Percentiles rank a stretch among this genome's conserved stretches.
Evolutionary conservation across 495 filamentous ascomycete genomes (phyloP).

Genomic region (Xylaria palmicola): DNA sequence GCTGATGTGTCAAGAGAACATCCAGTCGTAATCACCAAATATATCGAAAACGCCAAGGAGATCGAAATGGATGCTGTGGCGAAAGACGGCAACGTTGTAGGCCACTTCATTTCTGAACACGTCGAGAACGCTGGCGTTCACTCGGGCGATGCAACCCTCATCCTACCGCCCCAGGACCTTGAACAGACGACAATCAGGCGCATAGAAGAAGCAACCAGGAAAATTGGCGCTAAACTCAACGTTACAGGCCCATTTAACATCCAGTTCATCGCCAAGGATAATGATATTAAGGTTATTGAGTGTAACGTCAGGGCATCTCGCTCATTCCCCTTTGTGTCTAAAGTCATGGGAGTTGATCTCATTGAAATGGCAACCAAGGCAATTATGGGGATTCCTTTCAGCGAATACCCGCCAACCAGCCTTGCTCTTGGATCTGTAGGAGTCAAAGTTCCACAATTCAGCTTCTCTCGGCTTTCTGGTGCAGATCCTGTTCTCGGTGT

Average conservation of each 20-base stretch:
- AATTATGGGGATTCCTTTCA: constrained; percentile 81
- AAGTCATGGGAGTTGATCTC: constrained; percentile 96
- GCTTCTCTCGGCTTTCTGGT: constrained; percentile 92
- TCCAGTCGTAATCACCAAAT: constrained; percentile 97
- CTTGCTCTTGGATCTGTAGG: constrained; percentile 83
- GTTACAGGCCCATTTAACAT: constrained; percentile 98
- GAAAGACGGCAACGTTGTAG: constrained; percentile 77
- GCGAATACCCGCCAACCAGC: constrained; percentile 73
- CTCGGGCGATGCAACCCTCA: constrained; percentile 91
- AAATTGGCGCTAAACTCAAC: constrained; percentile 93
- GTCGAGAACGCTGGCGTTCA: constrained; percentile 96
- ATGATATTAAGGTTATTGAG: constrained; percentile 99
- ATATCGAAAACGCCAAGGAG: constrained; percentile 95
- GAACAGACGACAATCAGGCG: constrained; percentile 82
- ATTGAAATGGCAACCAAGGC: constrained; percentile 99
- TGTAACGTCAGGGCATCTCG: constrained; percentile 96
- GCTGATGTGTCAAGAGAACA: constrained; percentile 91
- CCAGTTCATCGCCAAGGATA: constrained; percentile 99
- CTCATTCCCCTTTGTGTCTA: constrained; percentile 97
- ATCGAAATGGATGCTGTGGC: constrained; percentile 98
- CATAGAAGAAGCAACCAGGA: constrained; percentile 91
- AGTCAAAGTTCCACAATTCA: constrained; percentile 98
- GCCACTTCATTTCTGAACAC: constrained; percentile 95
- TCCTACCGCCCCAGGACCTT: constrained; percentile 92
- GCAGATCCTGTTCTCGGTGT: constrained; percentile 96